Evolutionary conservation across 306 rosid genomes (phyloP), one percentile per base, ranked within the genome.

Genomic region (Fagus sylvatica): DNA sequence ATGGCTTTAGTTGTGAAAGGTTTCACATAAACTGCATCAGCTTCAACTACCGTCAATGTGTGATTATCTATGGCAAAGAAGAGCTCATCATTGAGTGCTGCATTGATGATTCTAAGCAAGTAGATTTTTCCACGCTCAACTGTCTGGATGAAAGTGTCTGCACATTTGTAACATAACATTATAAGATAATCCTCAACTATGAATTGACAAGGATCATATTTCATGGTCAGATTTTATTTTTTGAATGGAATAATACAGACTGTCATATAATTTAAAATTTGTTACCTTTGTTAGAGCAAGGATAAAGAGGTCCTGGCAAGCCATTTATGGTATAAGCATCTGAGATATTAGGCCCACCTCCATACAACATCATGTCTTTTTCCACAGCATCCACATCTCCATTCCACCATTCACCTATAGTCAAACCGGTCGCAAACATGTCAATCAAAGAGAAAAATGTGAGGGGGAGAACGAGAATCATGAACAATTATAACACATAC

Each of bases 341-440:
- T 22, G 92, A 91, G 53, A 66, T 41, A 60, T 78, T 74, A 56
- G 93, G 93, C 28, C 96, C 93, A 37, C 87, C 74, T 83, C 93
- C 96, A 79, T 66, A 74, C 76, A 19, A 77, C 53, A 78, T 42
- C 96, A 87, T 86, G 77, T 89, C 92, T 40, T 68, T 65, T 86
- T 85, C 89, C 76, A 87, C 76, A n/a, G 64, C 82, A 13, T 73
- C 85, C 54, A 84, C 79, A 67, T 86, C 90, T 55, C 53, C 34
- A 81, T 84, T 86, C 92, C 97, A 89, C 93, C 92, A 89, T 84
- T 91, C 97, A 55, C 96, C 93, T 91, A 83, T 53, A 28, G 22
- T 11, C 57, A 62, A 67, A 30, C 37, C 19, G 33, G 28, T 34
- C 17, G 15, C 43, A 19, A 32, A 22, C 28, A 33, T 15, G 42